phyloP scores from a whole-genome alignment of 2,329 filamentous ascomycete species.

The Scedosporium boydii region DNA sequence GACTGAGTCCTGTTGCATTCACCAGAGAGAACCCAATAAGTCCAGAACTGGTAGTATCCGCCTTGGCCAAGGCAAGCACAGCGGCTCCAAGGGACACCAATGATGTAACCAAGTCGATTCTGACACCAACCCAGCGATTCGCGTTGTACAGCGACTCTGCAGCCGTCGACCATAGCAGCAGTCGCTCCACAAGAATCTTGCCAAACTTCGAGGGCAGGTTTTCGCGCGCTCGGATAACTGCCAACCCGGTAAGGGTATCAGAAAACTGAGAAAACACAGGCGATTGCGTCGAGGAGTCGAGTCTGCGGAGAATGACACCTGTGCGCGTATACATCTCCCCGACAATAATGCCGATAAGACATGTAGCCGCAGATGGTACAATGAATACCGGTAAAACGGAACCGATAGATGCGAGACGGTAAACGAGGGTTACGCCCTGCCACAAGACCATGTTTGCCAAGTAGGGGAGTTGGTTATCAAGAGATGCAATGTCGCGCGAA shows the following conservation, averaged over 20 bases:
- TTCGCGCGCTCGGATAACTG: slow-evolving; percentile 32
- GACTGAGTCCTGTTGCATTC: slow-evolving; percentile 32
- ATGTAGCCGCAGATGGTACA: slow-evolving; percentile 34
- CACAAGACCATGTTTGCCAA: slow-evolving; percentile 35
- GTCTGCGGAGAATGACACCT: slow-evolving; percentile 34
- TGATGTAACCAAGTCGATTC: slow-evolving; percentile 33
- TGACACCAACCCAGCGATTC: slow-evolving; percentile 38
- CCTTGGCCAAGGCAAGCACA: slow-evolving; percentile 29
- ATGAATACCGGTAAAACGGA: slow-evolving; percentile 44
- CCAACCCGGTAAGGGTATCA: slow-evolving; percentile 29
- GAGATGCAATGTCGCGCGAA: slow-evolving; percentile 46
- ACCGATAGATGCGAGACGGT: slow-evolving; percentile 36
- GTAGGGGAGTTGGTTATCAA: slow-evolving; percentile 37
- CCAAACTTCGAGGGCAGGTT: slow-evolving; percentile 32
- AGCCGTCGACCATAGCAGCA: slow-evolving; percentile 26
- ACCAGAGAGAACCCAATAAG: slow-evolving; percentile 39
- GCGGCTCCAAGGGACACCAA: slow-evolving; percentile 32
- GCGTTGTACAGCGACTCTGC: slow-evolving; percentile 32
- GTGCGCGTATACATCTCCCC: slow-evolving; percentile 30
- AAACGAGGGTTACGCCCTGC: slow-evolving; percentile 29
- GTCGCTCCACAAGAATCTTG: slow-evolving; percentile 26
- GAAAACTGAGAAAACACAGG: slow-evolving; percentile 38
- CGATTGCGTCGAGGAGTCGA: slow-evolving; percentile 35
- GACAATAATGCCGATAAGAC: slow-evolving; percentile 32
- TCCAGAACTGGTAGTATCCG: slow-evolving; percentile 28